Evolutionary conservation across 805 yeast species (phyloP), one percentile per base, ranked within the genome.

Genomic region (Candida methanosorbosa): DNA sequence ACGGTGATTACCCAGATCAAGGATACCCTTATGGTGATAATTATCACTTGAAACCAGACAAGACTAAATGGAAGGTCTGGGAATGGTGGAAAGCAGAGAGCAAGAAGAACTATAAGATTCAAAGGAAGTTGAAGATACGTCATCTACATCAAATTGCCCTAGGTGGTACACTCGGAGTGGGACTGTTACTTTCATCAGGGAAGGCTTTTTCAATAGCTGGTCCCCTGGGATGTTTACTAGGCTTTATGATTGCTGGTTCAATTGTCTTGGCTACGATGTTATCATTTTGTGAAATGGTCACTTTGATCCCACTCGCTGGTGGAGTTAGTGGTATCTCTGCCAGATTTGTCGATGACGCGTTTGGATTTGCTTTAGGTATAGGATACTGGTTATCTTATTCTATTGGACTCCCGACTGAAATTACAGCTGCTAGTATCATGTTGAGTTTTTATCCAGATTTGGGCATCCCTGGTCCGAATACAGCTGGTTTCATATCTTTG

Each of bases 131-230:
- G 29, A 68, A 69, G 35, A 74, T 76, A 20, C 58, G 86, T 17
- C 90, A 82, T 53, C 57, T 82, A 15, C 87, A 81, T 49, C 79
- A 81, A 77, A 77, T 82, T 31, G 82, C 88, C 0, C 61, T 83
- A 21, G 86, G 87, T 3, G 90, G 87, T 2, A 80, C 88, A 0
- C 54, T 82, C 5, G 92, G 92, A 1, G 90, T 82, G 13, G 92
- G 94, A 0, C 55, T 82, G 15, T 68, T 79, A 37, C 57, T 82
- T 18, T 74, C 78, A 29, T 72, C 81, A 6, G 88, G 92, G 4
- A 78, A 81, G 46, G 82, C 86, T 1, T 68, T 82, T 34, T 66
- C 77, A 15, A 75, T 77, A 14, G 81, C 83, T 2, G 94, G 94
- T 2, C 90, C 90, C 1, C 59, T 82, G 34, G 94, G 94, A 0